phyloP scores from a whole-genome alignment of 768 basidiomycete species.

The Termitomyces sp. region DNA sequence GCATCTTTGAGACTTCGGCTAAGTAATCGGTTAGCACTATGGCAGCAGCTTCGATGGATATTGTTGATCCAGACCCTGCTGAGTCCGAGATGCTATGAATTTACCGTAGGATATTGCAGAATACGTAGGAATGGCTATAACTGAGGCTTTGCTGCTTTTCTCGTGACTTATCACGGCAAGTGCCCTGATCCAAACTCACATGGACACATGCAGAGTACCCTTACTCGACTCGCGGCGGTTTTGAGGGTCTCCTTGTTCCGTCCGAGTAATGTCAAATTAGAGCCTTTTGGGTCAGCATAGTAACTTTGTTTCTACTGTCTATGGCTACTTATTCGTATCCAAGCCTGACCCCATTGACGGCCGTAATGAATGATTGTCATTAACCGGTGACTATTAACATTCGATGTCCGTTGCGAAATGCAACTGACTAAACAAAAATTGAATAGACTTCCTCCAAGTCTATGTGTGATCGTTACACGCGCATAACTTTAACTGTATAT shows the following conservation, averaged over 20 bases:
- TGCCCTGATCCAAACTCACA: not conserved
- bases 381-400: too few species aligned
- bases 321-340: too few species aligned
- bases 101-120: not conserved
- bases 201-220: not conserved
- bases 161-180: not conserved
- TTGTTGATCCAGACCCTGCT: not conserved
- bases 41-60: not conserved
- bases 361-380: not conserved
- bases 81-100: not conserved
- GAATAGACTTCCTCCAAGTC: not conserved
- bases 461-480: not conserved
- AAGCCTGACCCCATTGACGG: not conserved
- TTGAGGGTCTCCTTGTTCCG: not conserved
- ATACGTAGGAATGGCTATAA: too few species aligned
- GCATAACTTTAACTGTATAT: not conserved
- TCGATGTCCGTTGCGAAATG: too few species aligned
- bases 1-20: conserved; percentile 10
- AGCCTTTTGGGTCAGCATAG: not conserved
- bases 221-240: not conserved
- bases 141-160: not conserved
- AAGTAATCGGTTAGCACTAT: too few species aligned
- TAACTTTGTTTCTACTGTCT: not conserved
- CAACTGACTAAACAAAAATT: not conserved
- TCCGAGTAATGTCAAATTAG: not conserved